Conservation (phyloP, 2,329 filamentous ascomycete genomes). For the Blastomyces emzantsi region DNA sequence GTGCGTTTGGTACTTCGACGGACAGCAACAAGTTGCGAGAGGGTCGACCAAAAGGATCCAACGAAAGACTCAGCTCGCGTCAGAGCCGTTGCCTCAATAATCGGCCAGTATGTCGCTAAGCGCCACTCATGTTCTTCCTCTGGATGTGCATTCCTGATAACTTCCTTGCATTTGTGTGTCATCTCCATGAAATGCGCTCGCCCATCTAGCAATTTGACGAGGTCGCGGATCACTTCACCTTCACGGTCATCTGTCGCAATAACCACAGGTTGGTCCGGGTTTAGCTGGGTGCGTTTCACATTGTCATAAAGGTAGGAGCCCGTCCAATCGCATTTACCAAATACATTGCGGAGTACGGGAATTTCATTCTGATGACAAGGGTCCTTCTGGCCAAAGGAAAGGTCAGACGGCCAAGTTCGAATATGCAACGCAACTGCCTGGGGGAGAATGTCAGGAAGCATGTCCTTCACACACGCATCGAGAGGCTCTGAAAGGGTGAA, state of each 20-base stretch:
- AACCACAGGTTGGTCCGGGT: slow-evolving; percentile 7
- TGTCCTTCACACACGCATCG: slow-evolving; percentile 6
- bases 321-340: slow-evolving; percentile 9
- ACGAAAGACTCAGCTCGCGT: slow-evolving; percentile 7
- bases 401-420: slow-evolving; percentile 9
- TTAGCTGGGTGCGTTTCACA: slow-evolving; percentile 2
- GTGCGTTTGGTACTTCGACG: slow-evolving; percentile 1
- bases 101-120: slow-evolving; percentile 7
- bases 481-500: slow-evolving; percentile 6
- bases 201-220: background rate
- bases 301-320: slow-evolving; percentile 8
- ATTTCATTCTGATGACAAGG: slow-evolving; percentile 8
- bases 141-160: background rate
- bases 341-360: slow-evolving; percentile 2
- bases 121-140: slow-evolving; percentile 9
- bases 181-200: slow-evolving; percentile 9
- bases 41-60: slow-evolving; percentile 9
- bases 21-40: slow-evolving; percentile 9
- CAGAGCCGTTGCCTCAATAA: slow-evolving; percentile 7
- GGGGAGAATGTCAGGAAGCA: slow-evolving; percentile 7
- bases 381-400: slow-evolving; percentile 10
- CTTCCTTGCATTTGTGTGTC: slow-evolving; percentile 5
- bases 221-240: background rate
- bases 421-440: slow-evolving; percentile 5
- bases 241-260: slow-evolving; percentile 9